phyloP scores from a whole-genome alignment of 1,284 basidiomycete species.

The Puccinia hordei region DNA sequence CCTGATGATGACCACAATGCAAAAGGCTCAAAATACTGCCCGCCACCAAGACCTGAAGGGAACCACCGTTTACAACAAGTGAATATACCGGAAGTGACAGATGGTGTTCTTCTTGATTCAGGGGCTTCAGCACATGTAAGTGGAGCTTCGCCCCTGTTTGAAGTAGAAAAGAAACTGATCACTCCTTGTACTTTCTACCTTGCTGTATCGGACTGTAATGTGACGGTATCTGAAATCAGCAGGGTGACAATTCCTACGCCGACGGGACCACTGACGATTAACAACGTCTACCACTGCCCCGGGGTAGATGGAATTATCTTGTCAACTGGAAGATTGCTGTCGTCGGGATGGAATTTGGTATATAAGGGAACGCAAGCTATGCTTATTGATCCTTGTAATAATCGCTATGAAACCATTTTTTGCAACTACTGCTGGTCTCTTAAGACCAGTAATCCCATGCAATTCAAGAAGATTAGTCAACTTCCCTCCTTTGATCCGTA shows the following conservation, averaged over 20 bases:
- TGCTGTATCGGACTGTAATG: constrained; percentile 4
- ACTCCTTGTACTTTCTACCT: neutral
- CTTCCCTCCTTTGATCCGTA: neutral
- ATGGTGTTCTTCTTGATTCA: constrained; percentile 23
- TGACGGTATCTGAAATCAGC: neutral
- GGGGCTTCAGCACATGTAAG: no score
- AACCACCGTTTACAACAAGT: neutral
- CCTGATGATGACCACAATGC: neutral
- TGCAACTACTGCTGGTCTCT: neutral
- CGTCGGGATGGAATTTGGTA: neutral
- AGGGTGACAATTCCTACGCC: neutral
- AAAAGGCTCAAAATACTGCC: no score
- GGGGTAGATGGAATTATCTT: neutral
- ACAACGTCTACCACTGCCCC: neutral
- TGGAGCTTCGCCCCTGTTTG: no score
- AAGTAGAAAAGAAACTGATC: neutral
- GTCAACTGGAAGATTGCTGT: neutral
- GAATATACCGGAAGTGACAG: neutral
- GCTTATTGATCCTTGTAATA: no score
- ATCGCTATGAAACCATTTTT: neutral
- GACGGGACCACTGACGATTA: neutral
- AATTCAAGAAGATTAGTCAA: neutral
- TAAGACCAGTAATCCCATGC: neutral
- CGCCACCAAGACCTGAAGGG: neutral
- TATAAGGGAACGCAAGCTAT: neutral